These are phyloP conservation scores for Phytophthora nicotianae DNA, from an alignment of 352 stramenopile genomes.

Conservation along the genomic window DNA sequence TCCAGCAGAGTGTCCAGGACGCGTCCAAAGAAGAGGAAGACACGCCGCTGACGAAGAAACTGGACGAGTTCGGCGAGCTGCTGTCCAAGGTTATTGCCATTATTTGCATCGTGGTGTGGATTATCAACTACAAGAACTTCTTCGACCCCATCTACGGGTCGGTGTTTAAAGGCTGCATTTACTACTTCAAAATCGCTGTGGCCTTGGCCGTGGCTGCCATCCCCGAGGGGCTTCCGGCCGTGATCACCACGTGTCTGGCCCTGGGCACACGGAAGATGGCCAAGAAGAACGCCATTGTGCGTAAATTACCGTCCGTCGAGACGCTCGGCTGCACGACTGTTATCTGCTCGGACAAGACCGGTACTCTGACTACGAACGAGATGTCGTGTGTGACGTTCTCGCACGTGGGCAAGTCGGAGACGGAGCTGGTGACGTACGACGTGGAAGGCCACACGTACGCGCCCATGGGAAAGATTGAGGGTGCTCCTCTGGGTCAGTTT, in stretches of 20 bases:
- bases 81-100: constrained; percentile 97
- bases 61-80: constrained; percentile 98
- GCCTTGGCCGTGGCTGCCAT: constrained; percentile 98
- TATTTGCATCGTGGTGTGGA: constrained; percentile 97
- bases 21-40: constrained; percentile 94
- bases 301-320: constrained; percentile 98
- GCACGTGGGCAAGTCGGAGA: constrained; percentile 66
- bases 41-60: constrained; percentile 97
- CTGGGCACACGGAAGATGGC: constrained; percentile 97
- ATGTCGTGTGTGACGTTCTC: constrained; percentile 94
- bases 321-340: constrained; percentile 96
- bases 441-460: constrained; percentile 96
- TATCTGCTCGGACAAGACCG: constrained; percentile 95
- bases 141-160: constrained; percentile 88
- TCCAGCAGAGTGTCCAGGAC: constrained; percentile 92
- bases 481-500: constrained; percentile 53
- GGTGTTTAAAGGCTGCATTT: constrained; percentile 96
- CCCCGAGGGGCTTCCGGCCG: constrained; percentile 97
- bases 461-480: constrained; percentile 77
- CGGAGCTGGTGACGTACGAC: constrained; percentile 87
- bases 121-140: constrained; percentile 98
- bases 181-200: constrained; percentile 99
- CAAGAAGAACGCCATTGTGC: constrained; percentile 98
- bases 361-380: constrained; percentile 98
- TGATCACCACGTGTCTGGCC: constrained; percentile 98